Conservation (phyloP, 1,284 basidiomycete species). For the Cryptococcus neoformans region DNA sequence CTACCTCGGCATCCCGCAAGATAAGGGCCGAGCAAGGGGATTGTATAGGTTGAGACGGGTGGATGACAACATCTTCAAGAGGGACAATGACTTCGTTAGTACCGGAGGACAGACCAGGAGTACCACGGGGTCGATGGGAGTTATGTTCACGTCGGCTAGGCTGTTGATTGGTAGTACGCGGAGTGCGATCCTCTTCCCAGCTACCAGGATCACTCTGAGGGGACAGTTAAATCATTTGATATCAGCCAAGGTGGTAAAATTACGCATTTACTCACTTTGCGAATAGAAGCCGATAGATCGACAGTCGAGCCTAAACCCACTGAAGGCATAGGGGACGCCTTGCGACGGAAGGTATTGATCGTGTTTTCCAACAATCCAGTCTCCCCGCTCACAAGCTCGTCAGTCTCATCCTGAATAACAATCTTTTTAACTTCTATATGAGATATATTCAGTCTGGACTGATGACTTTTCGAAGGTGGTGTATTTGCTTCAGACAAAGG, state of each 20-base stretch:
- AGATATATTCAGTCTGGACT: no score
- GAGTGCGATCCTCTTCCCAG: not conserved
- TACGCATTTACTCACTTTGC: no score
- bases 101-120: not conserved
- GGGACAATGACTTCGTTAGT: constrained; percentile 1
- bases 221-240: no score
- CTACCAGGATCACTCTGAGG: not conserved
- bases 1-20: not conserved
- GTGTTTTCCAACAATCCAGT: no score
- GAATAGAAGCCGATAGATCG: no score
- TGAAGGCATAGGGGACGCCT: not conserved
- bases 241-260: no score
- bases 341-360: not conserved
- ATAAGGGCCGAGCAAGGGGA: not conserved
- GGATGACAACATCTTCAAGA: constrained; percentile 4
- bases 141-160: constrained; percentile 1
- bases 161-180: not conserved
- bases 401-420: no score
- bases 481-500: no score
- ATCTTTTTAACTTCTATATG: no score
- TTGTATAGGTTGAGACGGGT: constrained; percentile 8
- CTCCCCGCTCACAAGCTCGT: no score
- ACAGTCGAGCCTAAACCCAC: no score
- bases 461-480: no score
- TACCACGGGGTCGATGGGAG: constrained; percentile 5